Percentiles rank a stretch among this genome's conserved stretches.
phyloP scores from a whole-genome alignment of 495 filamentous ascomycete species.

The Penicillium daleae region DNA sequence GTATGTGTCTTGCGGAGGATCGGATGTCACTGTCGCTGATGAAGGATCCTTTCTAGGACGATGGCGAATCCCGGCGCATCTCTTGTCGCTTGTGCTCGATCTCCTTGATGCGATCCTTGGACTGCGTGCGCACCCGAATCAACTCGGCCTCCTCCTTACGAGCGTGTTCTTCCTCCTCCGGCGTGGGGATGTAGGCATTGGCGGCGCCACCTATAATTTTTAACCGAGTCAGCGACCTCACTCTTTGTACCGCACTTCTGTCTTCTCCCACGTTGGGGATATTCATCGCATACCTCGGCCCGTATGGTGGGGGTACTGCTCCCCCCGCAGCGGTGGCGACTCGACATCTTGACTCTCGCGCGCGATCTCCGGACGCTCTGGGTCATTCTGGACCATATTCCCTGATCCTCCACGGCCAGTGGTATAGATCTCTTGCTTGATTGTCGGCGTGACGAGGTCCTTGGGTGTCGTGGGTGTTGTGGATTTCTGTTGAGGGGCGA shows the following conservation, averaged over 20 bases:
- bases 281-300: slow-evolving; percentile 46
- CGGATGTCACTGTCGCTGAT: neutral
- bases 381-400: slow-evolving; percentile 77
- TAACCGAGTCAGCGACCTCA: slow-evolving; percentile 4
- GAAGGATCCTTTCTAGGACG: slow-evolving; percentile 4
- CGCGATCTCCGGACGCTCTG: slow-evolving; percentile 65
- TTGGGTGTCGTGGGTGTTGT: slow-evolving; percentile 45
- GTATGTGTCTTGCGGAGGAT: neutral
- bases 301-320: slow-evolving; percentile 47
- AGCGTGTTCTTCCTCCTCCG: slow-evolving; percentile 42
- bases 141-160: slow-evolving; percentile 41
- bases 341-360: slow-evolving; percentile 82
- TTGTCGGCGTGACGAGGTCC: slow-evolving; percentile 77
- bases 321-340: slow-evolving; percentile 52
- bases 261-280: neutral
- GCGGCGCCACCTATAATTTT: slow-evolving; percentile 44
- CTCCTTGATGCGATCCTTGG: slow-evolving; percentile 46
- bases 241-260: neutral
- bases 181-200: slow-evolving; percentile 46
- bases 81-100: slow-evolving; percentile 35
- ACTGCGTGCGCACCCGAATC: slow-evolving; percentile 40
- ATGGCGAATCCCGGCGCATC: slow-evolving; percentile 27
- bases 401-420: slow-evolving; percentile 76
- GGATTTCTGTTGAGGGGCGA: slow-evolving; percentile 58
- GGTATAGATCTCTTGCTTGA: slow-evolving; percentile 81